A percentile compares a stretch with the other conserved stretches of the same genome.
These are phyloP conservation scores for Cryptococcus depauperatus DNA, from an alignment of 1,284 basidiomycete genomes.

Conservation along the genomic window DNA sequence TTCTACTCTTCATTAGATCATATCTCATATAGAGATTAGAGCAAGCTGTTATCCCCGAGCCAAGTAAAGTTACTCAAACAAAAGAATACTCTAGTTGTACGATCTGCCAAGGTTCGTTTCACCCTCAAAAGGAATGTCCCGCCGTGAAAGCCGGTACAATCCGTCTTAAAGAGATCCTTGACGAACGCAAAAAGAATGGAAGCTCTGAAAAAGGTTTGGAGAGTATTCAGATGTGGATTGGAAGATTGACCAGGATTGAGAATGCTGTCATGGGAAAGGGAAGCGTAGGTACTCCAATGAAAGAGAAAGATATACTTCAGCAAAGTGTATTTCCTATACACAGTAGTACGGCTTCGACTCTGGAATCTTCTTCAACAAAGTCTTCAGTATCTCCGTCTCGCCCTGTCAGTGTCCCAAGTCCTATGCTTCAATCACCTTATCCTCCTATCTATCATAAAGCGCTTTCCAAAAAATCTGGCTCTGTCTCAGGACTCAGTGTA, in stretches of 20 bases:
- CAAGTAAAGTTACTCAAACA: no score
- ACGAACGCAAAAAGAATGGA: slow-evolving; percentile 8
- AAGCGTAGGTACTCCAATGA: not conserved
- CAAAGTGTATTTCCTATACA: not conserved
- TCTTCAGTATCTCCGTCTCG: not conserved
- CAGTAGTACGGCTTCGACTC: not conserved
- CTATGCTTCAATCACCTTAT: slow-evolving; percentile 9
- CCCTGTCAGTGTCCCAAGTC: not conserved
- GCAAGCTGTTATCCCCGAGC: no score
- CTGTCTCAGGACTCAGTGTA: slow-evolving; percentile 33
- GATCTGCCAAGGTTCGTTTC: slow-evolving; percentile 19
- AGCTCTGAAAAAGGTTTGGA: slow-evolving; percentile 11
- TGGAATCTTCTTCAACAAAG: not conserved
- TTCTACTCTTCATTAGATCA: no score
- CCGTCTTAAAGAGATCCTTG: slow-evolving; percentile 13
- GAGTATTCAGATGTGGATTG: slow-evolving; percentile 27
- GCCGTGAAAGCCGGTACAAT: slow-evolving; percentile 20
- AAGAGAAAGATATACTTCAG: not conserved
- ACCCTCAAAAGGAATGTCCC: slow-evolving; percentile 30
- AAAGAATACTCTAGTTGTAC: slow-evolving; percentile 8
- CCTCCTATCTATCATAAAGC: slow-evolving; percentile 27
- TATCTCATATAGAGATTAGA: no score
- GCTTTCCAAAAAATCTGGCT: slow-evolving; percentile 23
- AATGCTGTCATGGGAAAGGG: slow-evolving; percentile 19
- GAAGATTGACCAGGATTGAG: slow-evolving; percentile 14